Percentiles rank a stretch among this genome's conserved stretches.
These are phyloP conservation scores for Cyberlindnera galapagoensis DNA, from an alignment of 805 yeast genomes.

Conservation along the genomic window DNA sequence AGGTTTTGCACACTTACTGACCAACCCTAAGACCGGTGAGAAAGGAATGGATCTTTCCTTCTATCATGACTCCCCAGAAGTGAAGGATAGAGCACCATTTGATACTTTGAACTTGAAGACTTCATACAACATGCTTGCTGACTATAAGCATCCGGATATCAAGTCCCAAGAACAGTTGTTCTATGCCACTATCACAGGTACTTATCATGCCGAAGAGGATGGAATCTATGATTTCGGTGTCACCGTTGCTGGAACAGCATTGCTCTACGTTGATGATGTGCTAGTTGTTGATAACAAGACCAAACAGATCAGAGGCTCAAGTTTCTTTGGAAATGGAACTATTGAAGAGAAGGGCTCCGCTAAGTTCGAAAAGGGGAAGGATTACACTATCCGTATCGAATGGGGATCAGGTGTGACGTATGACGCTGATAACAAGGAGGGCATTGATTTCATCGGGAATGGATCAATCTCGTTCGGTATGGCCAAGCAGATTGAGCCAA, in stretches of 20 bases:
- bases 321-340: constrained; percentile 52
- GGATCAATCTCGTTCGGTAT: constrained; percentile 30
- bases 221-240: constrained; percentile 47
- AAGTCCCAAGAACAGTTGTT: constrained; percentile 23
- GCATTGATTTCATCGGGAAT: constrained; percentile 25
- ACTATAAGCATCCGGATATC: constrained; percentile 23
- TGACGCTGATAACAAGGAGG: constrained; percentile 4
- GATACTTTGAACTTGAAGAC: constrained; percentile 22
- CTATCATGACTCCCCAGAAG: constrained; percentile 17
- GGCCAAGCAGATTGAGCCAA: constrained; percentile 22
- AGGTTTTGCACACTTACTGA: constrained; percentile 22
- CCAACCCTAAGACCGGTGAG: constrained; percentile 13
- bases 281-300: constrained; percentile 51
- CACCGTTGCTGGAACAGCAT: constrained; percentile 47
- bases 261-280: constrained; percentile 43
- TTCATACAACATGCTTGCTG: constrained; percentile 22
- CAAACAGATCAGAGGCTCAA: constrained; percentile 39
- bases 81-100: constrained; percentile 21
- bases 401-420: constrained; percentile 46
- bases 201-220: constrained; percentile 37
- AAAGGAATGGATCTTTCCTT: constrained; percentile 20
- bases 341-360: constrained; percentile 37
- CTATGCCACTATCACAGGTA: constrained; percentile 41
- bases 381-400: constrained; percentile 39
- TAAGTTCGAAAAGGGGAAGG: constrained; percentile 34